Evolutionary conservation across 257 asterid genomes (phyloP).

Genomic region (Nicotiana obtusifolia): DNA sequence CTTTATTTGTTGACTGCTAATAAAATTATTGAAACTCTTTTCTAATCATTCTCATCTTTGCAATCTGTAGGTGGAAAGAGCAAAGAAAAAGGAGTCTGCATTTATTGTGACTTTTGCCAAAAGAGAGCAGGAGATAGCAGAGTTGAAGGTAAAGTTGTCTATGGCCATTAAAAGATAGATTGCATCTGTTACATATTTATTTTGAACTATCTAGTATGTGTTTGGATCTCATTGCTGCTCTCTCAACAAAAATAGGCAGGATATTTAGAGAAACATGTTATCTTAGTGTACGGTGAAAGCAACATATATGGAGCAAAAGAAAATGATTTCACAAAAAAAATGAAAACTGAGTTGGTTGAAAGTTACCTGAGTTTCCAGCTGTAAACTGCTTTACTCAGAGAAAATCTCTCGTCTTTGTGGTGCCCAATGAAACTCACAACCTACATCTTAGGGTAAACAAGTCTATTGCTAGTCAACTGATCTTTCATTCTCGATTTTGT

Average conservation of each 20-base stretch:
- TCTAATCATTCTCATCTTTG: conserved; percentile 9
- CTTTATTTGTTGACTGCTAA: not conserved
- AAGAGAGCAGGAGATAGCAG: conserved; percentile 99
- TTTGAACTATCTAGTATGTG: not conserved
- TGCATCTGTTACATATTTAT: not conserved
- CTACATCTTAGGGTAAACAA: not conserved
- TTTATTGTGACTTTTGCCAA: conserved; percentile 94
- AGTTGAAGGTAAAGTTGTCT: conserved; percentile 62
- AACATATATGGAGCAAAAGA: not conserved
- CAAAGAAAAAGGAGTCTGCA: conserved; percentile 95
- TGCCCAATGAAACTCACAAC: not conserved
- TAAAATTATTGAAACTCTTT: not conserved
- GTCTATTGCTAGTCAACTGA: not conserved
- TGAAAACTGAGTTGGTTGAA: not conserved
- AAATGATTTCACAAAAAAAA: not conserved
- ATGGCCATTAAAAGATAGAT: not conserved
- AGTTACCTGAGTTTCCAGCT: not conserved
- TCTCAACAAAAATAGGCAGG: not conserved
- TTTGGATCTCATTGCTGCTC: not conserved
- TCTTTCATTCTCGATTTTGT: not conserved
- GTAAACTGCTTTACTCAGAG: not conserved
- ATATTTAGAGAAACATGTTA: not conserved
- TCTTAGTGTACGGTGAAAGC: not conserved
- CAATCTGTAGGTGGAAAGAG: conserved; percentile 70
- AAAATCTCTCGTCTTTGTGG: not conserved